Percentiles rank a stretch among this genome's conserved stretches.
phyloP scores from a whole-genome alignment of 441 rosid species.

The Adansonia rubrostipa region DNA sequence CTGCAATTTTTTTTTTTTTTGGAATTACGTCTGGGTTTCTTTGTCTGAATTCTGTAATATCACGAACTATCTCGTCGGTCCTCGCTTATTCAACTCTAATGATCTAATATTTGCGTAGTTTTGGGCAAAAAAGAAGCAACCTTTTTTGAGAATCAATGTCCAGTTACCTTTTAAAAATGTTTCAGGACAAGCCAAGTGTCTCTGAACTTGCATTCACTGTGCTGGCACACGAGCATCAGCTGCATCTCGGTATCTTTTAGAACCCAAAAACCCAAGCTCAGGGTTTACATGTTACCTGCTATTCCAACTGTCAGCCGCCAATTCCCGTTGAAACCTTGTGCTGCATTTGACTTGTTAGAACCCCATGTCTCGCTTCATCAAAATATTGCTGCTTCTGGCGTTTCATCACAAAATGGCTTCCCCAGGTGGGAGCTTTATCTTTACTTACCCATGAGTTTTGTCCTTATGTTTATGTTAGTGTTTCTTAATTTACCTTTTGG shows the following conservation, averaged over 20 bases:
- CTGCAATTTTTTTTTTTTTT: background rate
- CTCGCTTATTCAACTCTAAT: conserved; percentile 1
- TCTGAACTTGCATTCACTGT: conserved; percentile 30
- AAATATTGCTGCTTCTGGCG: conserved; percentile 39
- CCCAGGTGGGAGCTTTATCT: conserved; percentile 35
- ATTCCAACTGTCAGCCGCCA: conserved; percentile 31
- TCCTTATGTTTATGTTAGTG: background rate
- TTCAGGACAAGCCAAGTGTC: conserved; percentile 50
- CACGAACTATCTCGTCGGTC: background rate
- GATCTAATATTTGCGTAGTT: background rate
- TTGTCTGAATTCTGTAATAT: background rate
- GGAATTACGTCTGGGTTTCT: background rate
- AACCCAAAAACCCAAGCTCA: conserved; percentile 37
- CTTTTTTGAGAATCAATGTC: conserved; percentile 10
- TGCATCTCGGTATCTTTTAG: conserved; percentile 38
- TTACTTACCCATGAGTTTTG: conserved; percentile 7
- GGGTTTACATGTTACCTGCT: conserved; percentile 43
- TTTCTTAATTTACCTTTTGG: background rate
- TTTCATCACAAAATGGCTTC: conserved; percentile 41
- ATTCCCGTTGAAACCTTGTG: conserved; percentile 33
- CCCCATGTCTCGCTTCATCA: conserved; percentile 31
- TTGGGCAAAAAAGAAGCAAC: conserved; percentile 1
- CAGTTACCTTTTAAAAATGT: conserved; percentile 11
- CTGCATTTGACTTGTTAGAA: conserved; percentile 42
- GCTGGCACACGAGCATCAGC: conserved; percentile 26